Base-by-base conservation (phyloP, 108 stramenopile species). In the Skeletonema costatum region DNA sequence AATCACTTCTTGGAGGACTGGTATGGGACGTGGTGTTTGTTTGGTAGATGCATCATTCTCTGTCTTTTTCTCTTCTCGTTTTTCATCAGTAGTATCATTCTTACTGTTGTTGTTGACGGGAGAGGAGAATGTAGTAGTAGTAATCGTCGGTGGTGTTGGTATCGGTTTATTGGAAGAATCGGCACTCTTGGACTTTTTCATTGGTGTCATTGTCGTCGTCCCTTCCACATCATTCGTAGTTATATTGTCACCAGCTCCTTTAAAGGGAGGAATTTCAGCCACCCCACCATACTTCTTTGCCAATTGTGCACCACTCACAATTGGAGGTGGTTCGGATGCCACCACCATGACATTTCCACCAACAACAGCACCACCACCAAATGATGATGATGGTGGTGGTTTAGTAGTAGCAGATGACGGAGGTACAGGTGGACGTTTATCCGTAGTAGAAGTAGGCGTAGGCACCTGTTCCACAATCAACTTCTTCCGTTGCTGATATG, bases 191-290 rank as follows among this genome's bases (percentile, higher is more conserved):
- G 46, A 17, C 33, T 21, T 63, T n/a, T 65, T 46, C 25, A 32
- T 44, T 36, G 25, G 50, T 48, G 29, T 50, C 25, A 25, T 25
- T 25, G 25, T 25, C 0, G 25, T 25, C 25, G 25, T 25, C 17
- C 63, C 17, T 17, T 61, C 12, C 16, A 21, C 17, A 62, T 19
- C 46, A 5, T 17, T 12, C 14, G 44, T 30, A 30, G 11, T 30
- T 12, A 62, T 4, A 31, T 38, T 17, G 6, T 31, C 48, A 19
- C 68, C 46, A 39, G 60, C 38, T 8, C 64, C 56, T 41, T 44
- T 66, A 70, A 81, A 81, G 6, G 74, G 64, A 42, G 80, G 80
- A 32, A 81, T 81, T 21, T 29, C 51, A 8, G 74, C 51, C 14
- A 81, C 64, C 68, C 53, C 53, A 10, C 53, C 53, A 56, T 56